These are phyloP conservation scores for Deinandra increscens DNA, from an alignment of 129 eudicot species.

Conservation along the genomic window DNA sequence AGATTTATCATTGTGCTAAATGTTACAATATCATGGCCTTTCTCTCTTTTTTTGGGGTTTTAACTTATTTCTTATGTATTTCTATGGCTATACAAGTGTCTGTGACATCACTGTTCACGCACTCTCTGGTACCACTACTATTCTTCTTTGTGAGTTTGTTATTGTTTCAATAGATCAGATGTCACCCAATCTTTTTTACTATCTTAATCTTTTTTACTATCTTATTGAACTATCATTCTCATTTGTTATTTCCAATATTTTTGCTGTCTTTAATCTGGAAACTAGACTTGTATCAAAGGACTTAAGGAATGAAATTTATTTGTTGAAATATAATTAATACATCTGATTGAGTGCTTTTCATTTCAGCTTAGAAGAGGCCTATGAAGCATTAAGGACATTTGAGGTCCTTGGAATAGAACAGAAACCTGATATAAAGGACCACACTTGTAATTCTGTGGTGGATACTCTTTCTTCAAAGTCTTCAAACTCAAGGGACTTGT, in stretches of 20 bases:
- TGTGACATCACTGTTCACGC: neutral
- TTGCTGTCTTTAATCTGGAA: neutral
- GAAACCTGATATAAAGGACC: constrained; percentile 41
- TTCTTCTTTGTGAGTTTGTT: constrained; percentile 3
- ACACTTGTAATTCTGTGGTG: constrained; percentile 54
- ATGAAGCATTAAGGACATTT: constrained; percentile 69
- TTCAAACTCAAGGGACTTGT: constrained; percentile 63
- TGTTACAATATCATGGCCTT: neutral
- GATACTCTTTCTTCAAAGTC: constrained; percentile 53
- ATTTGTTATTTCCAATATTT: neutral
- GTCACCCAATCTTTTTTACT: neutral
- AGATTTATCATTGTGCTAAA: neutral
- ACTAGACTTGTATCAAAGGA: neutral
- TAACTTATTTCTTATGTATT: neutral
- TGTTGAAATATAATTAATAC: constrained; percentile 2
- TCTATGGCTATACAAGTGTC: neutral
- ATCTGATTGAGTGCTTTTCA: constrained; percentile 17
- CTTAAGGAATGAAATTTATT: neutral
- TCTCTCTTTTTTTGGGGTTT: neutral
- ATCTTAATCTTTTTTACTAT: constrained; percentile 3
- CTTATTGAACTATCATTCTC: neutral
- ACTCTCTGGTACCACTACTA: neutral
- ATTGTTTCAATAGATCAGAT: neutral
- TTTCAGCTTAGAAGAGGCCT: constrained; percentile 79
- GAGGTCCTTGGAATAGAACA: constrained; percentile 69